Percentiles rank a stretch among this genome's conserved stretches.
phyloP scores from a whole-genome alignment of 2,329 filamentous ascomycete species.

The Colletotrichum sp. region DNA sequence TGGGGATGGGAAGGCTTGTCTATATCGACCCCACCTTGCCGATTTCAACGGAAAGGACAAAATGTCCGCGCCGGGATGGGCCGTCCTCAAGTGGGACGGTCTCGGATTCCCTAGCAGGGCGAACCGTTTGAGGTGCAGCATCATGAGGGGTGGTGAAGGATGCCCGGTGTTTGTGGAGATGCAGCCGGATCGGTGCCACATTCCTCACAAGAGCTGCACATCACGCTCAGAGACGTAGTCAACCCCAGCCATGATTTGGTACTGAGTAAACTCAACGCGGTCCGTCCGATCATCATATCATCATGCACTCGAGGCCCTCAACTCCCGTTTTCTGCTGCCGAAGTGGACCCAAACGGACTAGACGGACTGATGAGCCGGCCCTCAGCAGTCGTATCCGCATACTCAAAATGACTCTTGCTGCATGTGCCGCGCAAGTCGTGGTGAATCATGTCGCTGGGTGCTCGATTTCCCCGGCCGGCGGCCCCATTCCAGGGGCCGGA shows the following conservation, averaged over 20 bases:
- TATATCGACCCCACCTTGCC: background rate
- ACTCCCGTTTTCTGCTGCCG: background rate
- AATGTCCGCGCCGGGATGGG: background rate
- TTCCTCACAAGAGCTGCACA: background rate
- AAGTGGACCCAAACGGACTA: background rate
- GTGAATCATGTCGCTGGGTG: background rate
- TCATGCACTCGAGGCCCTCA: background rate
- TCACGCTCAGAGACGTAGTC: background rate
- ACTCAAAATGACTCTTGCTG: background rate
- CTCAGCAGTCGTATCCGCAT: background rate
- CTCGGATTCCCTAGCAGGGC: background rate
- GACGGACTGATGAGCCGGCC: background rate
- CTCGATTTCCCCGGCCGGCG: background rate
- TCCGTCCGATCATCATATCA: background rate
- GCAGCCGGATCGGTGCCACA: background rate
- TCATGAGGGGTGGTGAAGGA: background rate
- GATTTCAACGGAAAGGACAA: background rate
- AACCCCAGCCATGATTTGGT: background rate
- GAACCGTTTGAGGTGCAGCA: background rate
- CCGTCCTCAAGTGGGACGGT: background rate
- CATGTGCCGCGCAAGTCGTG: background rate
- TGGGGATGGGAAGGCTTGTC: background rate
- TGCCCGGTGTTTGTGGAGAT: background rate
- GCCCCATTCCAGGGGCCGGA: background rate
- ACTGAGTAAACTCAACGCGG: background rate